phyloP scores from a whole-genome alignment of 179 eudicot genomes.

The Heliamphora pulchella region DNA sequence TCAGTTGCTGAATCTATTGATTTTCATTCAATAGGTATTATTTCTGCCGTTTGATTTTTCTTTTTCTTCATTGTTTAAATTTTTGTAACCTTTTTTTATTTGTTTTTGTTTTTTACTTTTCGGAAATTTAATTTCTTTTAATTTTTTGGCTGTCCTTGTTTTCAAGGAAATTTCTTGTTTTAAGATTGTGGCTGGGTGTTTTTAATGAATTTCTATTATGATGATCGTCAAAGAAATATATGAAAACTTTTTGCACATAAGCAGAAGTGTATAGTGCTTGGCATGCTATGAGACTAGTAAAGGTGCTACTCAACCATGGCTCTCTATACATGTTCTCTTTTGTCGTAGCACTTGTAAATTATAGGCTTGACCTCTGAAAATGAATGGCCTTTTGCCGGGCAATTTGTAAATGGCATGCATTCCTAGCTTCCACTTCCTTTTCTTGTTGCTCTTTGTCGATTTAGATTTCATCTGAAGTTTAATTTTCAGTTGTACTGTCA shows the following conservation, averaged over 20 bases:
- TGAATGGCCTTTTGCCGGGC: not conserved
- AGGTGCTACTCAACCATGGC: not conserved
- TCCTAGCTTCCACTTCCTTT: not conserved
- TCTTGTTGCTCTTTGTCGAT: not conserved
- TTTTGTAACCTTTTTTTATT: not conserved
- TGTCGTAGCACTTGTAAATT: not conserved
- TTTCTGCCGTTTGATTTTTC: not conserved
- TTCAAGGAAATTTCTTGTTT: not conserved
- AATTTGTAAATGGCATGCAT: not conserved
- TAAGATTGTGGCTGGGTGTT: not conserved
- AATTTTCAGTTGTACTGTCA: not conserved
- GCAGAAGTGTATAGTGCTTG: not conserved
- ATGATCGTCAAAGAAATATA: not conserved
- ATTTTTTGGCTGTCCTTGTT: not conserved
- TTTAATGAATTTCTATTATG: slow-evolving; percentile 6
- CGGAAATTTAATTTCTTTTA: not conserved
- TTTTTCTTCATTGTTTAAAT: not conserved
- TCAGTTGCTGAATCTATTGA: slow-evolving; percentile 78
- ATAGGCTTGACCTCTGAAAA: not conserved
- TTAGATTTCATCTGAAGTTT: not conserved
- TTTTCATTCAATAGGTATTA: slow-evolving; percentile 67
- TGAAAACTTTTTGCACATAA: not conserved
- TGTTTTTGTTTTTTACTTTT: not conserved
- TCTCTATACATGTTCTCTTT: not conserved
- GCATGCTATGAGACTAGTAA: not conserved